These are phyloP conservation scores for Venustampulla echinocandica DNA, from an alignment of 495 filamentous ascomycete genomes.

Conservation along the genomic window DNA sequence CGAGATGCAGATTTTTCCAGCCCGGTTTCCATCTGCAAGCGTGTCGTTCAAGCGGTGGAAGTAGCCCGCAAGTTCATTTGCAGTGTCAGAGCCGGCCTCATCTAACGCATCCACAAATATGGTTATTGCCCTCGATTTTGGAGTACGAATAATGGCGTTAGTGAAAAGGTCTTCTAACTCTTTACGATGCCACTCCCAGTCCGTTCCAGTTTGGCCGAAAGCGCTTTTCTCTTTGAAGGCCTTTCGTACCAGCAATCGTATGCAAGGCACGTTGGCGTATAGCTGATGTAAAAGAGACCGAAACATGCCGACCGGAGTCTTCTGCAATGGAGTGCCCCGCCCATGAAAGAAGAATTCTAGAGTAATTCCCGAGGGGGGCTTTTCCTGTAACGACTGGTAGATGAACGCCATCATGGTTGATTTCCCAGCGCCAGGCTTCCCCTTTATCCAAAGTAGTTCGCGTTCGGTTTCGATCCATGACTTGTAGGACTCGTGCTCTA, in stretches of 20 bases:
- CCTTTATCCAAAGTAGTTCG: constrained; percentile 37
- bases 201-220: constrained; percentile 7
- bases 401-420: constrained; percentile 33
- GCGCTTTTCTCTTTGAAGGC: constrained; percentile 9
- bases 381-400: constrained; percentile 1
- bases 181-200: constrained; percentile 22
- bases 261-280: constrained; percentile 16
- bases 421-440: constrained; percentile 40
- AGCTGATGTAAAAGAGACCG: constrained; percentile 31
- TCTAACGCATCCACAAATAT: constrained; percentile 30
- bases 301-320: constrained; percentile 26
- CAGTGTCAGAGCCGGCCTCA: constrained; percentile 26
- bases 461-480: constrained; percentile 6
- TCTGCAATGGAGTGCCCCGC: constrained; percentile 28
- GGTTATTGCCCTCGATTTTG: constrained; percentile 7
- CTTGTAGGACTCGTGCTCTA: constrained; percentile 6
- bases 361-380: constrained; percentile 10
- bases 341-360: constrained; percentile 32
- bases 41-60: constrained; percentile 15
- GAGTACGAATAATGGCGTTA: not conserved
- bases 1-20: constrained; percentile 26
- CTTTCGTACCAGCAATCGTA: not conserved
- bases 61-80: constrained; percentile 15
- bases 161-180: constrained; percentile 5
- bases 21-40: not conserved